Evolutionary conservation across 345 rosid species (phyloP).

Genomic region (Gossypium longicalyx): DNA sequence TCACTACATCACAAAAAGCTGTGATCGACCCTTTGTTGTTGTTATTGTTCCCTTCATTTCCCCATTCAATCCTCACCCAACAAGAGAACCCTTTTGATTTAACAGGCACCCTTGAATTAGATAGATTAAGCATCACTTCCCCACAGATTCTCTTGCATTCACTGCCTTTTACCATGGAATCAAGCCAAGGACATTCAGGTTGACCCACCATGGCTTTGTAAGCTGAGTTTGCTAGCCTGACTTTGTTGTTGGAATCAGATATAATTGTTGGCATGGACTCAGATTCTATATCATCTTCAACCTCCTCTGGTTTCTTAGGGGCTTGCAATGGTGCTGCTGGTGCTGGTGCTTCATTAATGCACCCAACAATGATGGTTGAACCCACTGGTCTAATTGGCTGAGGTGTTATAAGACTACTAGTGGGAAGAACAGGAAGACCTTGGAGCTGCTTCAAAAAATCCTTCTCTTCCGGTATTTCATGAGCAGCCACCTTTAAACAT

Average conservation of each 20-base stretch:
- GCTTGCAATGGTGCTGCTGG: conserved; percentile 13
- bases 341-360: conserved; percentile 42
- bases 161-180: conserved; percentile 38
- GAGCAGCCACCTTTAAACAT: conserved; percentile 29
- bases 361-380: conserved; percentile 62
- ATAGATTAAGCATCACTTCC: conserved; percentile 48
- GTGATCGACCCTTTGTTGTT: conserved; percentile 30
- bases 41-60: conserved; percentile 44
- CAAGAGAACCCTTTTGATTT: conserved; percentile 66
- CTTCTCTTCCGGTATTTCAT: conserved; percentile 53
- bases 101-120: conserved; percentile 26
- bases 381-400: conserved; percentile 76
- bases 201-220: conserved; percentile 97
- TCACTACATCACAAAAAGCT: conserved; percentile 32
- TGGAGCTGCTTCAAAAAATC: conserved; percentile 60
- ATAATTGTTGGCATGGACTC: conserved; percentile 65
- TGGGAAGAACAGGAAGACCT: conserved; percentile 31
- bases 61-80: conserved; percentile 94
- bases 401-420: conserved; percentile 50
- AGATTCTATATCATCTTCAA: conserved; percentile 74
- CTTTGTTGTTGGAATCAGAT: conserved; percentile 72
- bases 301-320: conserved; percentile 57
- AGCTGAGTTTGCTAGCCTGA: conserved; percentile 81
- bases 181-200: conserved; percentile 91
- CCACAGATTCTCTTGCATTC: conserved; percentile 71